phyloP scores from a whole-genome alignment of 768 basidiomycete genomes.

The Erythrobasidium yunnanense region DNA sequence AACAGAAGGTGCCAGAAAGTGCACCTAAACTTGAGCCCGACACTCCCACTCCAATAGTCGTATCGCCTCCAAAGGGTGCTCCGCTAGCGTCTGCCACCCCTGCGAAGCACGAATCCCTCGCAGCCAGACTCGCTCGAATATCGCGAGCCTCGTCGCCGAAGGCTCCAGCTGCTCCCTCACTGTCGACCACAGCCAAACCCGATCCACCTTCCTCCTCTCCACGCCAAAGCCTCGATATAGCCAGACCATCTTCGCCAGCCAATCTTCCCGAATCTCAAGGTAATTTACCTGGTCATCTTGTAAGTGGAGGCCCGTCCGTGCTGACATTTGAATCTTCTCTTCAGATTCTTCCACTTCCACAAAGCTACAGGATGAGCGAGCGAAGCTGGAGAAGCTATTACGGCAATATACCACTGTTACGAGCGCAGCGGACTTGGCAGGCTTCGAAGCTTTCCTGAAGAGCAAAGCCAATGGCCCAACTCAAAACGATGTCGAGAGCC shows the following conservation, averaged over 20 bases:
- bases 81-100: not conserved
- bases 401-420: not conserved
- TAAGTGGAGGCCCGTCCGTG: no score
- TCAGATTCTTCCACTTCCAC: not conserved
- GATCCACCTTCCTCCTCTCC: not conserved
- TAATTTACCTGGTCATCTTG: no score
- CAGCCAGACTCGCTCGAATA: conserved; percentile 12
- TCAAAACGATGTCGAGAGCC: not conserved
- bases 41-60: not conserved
- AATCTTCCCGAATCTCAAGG: not conserved
- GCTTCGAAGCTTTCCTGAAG: not conserved
- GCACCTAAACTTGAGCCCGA: not conserved
- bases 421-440: not conserved
- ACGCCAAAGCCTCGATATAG: not conserved
- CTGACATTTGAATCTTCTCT: no score
- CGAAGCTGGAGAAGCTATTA: not conserved
- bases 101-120: conserved; percentile 11
- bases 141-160: not conserved
- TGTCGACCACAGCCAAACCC: not conserved
- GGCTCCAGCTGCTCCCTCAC: not conserved
- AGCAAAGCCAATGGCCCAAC: not conserved
- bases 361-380: not conserved
- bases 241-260: not conserved
- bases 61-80: not conserved
- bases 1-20: no score